phyloP scores from a whole-genome alignment of 169 alveolate species.

The Perkinsus marinus region DNA sequence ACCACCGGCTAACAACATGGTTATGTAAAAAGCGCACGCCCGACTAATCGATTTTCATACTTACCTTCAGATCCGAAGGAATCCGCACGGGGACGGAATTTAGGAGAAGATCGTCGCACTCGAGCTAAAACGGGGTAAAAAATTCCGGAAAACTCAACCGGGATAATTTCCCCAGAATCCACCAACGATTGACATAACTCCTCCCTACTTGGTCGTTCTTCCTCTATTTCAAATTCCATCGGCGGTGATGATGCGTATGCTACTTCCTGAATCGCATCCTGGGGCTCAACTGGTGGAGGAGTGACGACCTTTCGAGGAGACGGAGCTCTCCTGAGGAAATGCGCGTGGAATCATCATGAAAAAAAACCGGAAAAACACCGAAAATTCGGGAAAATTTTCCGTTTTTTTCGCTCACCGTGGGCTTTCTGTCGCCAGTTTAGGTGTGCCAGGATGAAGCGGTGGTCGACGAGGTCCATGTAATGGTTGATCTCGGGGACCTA shows the following conservation, averaged over 20 bases:
- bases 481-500: too few relatives aligned
- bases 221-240: not conserved
- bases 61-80: not conserved
- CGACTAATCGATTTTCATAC: not conserved
- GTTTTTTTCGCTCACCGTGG: not conserved
- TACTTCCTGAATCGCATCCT: not conserved
- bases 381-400: not conserved
- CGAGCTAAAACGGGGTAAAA: not conserved
- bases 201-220: not conserved
- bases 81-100: not conserved
- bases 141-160: too few relatives aligned
- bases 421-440: not conserved
- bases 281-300: not conserved
- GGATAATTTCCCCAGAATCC: too few relatives aligned
- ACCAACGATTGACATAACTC: not conserved
- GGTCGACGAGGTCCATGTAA: not conserved
- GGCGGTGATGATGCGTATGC: not conserved
- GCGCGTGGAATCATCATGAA: not conserved
- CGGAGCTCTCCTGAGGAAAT: not conserved
- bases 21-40: not conserved
- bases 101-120: not conserved
- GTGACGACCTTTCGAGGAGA: not conserved
- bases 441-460: not conserved
- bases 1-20: not conserved
- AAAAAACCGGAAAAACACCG: not conserved